These are phyloP conservation scores for Neurospora pannonica DNA, from an alignment of 495 filamentous ascomycete species.

Conservation along the genomic window DNA sequence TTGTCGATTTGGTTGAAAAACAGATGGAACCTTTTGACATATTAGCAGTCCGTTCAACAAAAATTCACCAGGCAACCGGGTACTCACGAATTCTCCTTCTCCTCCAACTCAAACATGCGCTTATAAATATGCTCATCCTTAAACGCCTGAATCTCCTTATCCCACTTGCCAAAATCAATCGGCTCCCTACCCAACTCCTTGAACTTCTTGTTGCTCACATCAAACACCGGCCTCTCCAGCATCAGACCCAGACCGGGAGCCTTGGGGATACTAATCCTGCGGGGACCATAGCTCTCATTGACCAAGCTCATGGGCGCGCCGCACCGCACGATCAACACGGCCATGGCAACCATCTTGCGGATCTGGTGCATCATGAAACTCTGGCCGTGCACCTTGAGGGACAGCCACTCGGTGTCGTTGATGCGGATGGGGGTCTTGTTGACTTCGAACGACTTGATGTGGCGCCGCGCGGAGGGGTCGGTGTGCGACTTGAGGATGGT, in stretches of 20 bases:
- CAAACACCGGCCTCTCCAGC: conserved; percentile 84
- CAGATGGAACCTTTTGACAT: conserved; percentile 63
- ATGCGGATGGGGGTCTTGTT: conserved; percentile 67
- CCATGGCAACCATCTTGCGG: conserved; percentile 96
- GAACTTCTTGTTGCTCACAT: conserved; percentile 62
- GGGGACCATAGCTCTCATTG: conserved; percentile 52
- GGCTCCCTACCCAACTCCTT: conserved; percentile 44
- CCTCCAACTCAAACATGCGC: conserved; percentile 81
- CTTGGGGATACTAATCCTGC: conserved; percentile 80
- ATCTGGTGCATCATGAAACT: conserved; percentile 99
- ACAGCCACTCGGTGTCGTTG: conserved; percentile 88
- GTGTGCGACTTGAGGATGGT: conserved; percentile 73
- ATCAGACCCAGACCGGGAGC: conserved; percentile 81
- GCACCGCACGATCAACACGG: conserved; percentile 69
- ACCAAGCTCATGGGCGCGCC: conserved; percentile 61
- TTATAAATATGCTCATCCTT: conserved; percentile 91
- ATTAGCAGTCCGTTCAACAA: too few species aligned
- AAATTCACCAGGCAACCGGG: too few species aligned
- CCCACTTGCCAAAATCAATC: conserved; percentile 69
- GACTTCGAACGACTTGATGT: conserved; percentile 81
- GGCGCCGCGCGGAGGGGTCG: conserved; percentile 74
- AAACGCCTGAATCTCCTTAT: conserved; percentile 73
- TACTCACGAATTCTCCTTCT: conserved; percentile 63
- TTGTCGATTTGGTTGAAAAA: conserved; percentile 84
- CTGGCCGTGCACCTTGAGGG: conserved; percentile 90